Evolutionary conservation across 2,329 filamentous ascomycete genomes (phyloP).

Genomic region (Bipolaris bicolor): DNA sequence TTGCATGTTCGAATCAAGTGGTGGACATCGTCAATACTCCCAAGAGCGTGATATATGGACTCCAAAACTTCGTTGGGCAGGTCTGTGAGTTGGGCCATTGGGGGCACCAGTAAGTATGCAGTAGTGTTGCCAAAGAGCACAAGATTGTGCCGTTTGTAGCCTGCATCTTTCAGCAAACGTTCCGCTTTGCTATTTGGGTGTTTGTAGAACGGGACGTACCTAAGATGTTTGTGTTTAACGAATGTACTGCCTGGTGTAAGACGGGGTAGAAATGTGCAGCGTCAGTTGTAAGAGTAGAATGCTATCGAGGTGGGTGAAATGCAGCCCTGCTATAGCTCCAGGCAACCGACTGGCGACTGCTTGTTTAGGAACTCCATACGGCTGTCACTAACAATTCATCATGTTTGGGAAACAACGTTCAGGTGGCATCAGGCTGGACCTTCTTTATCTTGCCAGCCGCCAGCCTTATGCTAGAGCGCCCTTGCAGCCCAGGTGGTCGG

Average conservation of each 20-base stretch:
- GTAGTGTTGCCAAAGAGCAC: not conserved
- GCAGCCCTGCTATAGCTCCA: not conserved
- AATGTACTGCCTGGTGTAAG: not conserved
- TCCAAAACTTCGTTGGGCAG: slow-evolving; percentile 30
- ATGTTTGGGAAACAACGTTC: not conserved
- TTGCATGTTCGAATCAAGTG: slow-evolving; percentile 27
- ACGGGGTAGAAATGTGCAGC: not conserved
- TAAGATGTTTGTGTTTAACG: not conserved
- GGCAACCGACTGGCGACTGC: not conserved
- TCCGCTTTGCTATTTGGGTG: not conserved
- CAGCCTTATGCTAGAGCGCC: not conserved
- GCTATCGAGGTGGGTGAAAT: not conserved
- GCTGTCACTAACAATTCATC: not conserved
- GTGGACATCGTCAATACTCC: slow-evolving; percentile 38
- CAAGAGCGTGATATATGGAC: slow-evolving; percentile 24
- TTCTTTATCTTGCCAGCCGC: not conserved
- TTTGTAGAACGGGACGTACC: not conserved
- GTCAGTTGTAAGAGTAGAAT: not conserved
- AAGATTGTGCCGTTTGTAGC: not conserved
- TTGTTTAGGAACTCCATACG: not conserved
- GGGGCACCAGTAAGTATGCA: not conserved
- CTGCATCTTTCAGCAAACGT: not conserved
- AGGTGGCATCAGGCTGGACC: not conserved
- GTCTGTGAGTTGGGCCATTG: slow-evolving; percentile 21
- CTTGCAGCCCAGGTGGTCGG: not conserved